These are phyloP conservation scores for Microdochium nivale DNA, from an alignment of 2,329 filamentous ascomycete species.

Conservation along the genomic window DNA sequence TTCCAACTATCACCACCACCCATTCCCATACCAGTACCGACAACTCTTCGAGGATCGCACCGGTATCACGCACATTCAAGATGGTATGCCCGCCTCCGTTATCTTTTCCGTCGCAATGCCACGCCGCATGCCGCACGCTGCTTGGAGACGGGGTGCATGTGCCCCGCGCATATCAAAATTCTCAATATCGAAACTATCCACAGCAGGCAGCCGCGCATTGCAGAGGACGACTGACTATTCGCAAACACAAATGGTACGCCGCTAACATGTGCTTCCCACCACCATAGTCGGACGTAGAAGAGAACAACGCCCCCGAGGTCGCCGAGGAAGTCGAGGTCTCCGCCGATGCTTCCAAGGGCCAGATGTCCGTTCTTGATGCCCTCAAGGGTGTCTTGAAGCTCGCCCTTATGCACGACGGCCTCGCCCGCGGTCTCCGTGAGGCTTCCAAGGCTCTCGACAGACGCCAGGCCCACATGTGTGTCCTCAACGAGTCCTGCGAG, in stretches of 20 bases:
- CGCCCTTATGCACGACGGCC: conserved; percentile 98
- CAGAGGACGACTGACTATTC: not conserved
- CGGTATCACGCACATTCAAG: conserved; percentile 48
- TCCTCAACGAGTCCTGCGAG: conserved; percentile 99
- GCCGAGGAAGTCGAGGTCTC: conserved; percentile 90
- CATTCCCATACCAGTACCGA: conserved; percentile 15
- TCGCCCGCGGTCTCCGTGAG: conserved; percentile 96
- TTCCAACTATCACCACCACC: conserved; percentile 10
- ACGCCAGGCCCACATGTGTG: conserved; percentile 99
- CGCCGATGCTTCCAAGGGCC: conserved; percentile 80
- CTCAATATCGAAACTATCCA: not conserved
- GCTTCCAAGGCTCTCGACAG: conserved; percentile 98
- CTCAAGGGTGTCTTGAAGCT: conserved; percentile 99
- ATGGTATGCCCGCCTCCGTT: conserved; percentile 41
- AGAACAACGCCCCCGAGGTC: conserved; percentile 81
- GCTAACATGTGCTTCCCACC: not conserved
- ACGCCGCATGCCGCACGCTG: not conserved
- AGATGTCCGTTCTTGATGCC: conserved; percentile 97
- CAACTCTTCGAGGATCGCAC: conserved; percentile 60
- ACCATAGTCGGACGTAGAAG: conserved; percentile 98
- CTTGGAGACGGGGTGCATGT: not conserved
- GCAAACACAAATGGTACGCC: conserved; percentile 1
- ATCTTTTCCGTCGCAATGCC: not conserved
- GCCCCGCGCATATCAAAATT: not conserved
- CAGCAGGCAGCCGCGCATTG: not conserved